Conservation (phyloP, 1,284 basidiomycete species). For the Wolfiporia cocos region DNA sequence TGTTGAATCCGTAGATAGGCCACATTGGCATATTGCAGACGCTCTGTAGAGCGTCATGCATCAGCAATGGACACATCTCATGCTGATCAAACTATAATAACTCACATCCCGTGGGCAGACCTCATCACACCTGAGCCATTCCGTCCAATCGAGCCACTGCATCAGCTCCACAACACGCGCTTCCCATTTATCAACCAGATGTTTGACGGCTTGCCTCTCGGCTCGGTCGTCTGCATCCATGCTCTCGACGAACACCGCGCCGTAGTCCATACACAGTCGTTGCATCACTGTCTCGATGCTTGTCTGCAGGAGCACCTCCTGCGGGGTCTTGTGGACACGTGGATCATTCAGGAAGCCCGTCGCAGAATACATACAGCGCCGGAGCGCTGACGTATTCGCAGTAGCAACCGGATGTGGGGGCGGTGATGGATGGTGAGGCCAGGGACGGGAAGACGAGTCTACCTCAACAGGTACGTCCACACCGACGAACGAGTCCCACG, state of each 20-base stretch:
- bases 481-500: slow-evolving; percentile 1
- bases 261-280: slow-evolving; percentile 6
- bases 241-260: slow-evolving; percentile 7
- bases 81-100: background rate
- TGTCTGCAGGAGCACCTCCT: slow-evolving; percentile 5
- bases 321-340: slow-evolving; percentile 1
- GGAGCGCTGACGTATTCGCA: slow-evolving; percentile 4
- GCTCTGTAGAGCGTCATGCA: background rate
- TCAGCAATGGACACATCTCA: background rate
- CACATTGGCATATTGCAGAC: slow-evolving; percentile 7
- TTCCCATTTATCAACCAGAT: slow-evolving; percentile 1
- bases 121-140: slow-evolving; percentile 7
- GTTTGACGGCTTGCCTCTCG: background rate
- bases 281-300: slow-evolving; percentile 6
- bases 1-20: slow-evolving; percentile 1
- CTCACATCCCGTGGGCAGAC: slow-evolving; percentile 6
- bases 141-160: slow-evolving; percentile 9
- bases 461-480: background rate
- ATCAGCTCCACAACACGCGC: slow-evolving; percentile 5
- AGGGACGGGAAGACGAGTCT: background rate
- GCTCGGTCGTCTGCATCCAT: slow-evolving; percentile 6
- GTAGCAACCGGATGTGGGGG: background rate
- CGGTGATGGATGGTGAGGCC: background rate
- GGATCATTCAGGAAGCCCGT: slow-evolving; percentile 2
- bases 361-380: slow-evolving; percentile 7